phyloP scores from a whole-genome alignment of 305 asterid genomes.

The Fraxinus baroniana region DNA sequence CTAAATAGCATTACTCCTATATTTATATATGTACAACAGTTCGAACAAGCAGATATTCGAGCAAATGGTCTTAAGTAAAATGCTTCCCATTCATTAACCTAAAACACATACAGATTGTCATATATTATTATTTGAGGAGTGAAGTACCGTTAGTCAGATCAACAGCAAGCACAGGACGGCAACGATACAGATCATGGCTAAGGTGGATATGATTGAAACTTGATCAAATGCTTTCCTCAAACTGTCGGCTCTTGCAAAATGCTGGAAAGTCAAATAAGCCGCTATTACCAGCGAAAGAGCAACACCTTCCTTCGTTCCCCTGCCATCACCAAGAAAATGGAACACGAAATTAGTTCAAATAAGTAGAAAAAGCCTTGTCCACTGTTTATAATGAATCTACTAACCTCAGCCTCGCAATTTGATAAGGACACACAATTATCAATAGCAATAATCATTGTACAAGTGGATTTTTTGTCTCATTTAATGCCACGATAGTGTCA shows the following conservation, averaged over 20 bases:
- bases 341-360: conserved; percentile 20
- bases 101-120: background rate
- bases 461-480: too few relatives aligned
- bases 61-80: background rate
- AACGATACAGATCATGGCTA: conserved; percentile 67
- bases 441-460: too few relatives aligned
- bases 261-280: conserved; percentile 86
- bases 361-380: background rate
- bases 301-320: conserved; percentile 85
- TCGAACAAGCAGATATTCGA: background rate
- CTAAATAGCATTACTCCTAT: background rate
- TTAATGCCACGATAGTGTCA: too few relatives aligned
- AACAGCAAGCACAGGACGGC: conserved; percentile 69
- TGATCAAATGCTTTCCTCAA: conserved; percentile 67
- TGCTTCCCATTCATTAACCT: conserved; percentile 1
- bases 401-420: conserved; percentile 73
- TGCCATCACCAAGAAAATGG: conserved; percentile 37
- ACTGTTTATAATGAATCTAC: conserved; percentile 21
- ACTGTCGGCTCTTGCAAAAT: conserved; percentile 71
- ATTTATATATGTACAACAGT: background rate
- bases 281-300: conserved; percentile 64
- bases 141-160: conserved; percentile 36
- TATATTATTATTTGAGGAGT: background rate
- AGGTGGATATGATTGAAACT: conserved; percentile 78
- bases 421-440: conserved; percentile 74